A percentile compares a stretch with the other conserved stretches of the same genome.
Evolutionary conservation across 2,329 filamentous ascomycete genomes (phyloP).

Genomic region (Cercospora janseana): DNA sequence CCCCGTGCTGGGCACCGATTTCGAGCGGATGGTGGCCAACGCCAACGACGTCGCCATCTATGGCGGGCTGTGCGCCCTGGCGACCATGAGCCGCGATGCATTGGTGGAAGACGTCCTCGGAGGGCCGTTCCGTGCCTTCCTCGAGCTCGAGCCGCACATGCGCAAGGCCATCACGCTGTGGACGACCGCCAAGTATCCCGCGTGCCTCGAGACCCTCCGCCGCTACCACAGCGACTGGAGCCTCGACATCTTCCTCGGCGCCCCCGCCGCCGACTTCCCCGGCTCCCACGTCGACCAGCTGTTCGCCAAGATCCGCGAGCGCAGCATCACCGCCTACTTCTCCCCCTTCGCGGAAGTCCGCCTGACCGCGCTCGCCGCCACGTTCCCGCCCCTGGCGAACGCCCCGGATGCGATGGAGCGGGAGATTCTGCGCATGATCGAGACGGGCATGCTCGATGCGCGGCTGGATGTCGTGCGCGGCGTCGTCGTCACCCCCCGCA

Average conservation of each 20-base stretch:
- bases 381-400: constrained; percentile 58
- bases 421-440: constrained; percentile 79
- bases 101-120: constrained; percentile 76
- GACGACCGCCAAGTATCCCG: constrained; percentile 83
- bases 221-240: constrained; percentile 80
- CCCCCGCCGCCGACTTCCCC: constrained; percentile 41
- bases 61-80: constrained; percentile 83
- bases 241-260: constrained; percentile 75
- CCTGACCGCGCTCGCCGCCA: constrained; percentile 70
- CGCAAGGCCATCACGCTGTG: constrained; percentile 87
- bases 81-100: constrained; percentile 77
- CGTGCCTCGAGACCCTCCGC: constrained; percentile 78
- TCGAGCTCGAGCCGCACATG: constrained; percentile 91
- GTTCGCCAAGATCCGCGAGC: constrained; percentile 74
- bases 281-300: constrained; percentile 62
- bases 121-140: constrained; percentile 79
- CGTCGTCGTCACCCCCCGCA: constrained; percentile 70
- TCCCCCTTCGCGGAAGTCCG: constrained; percentile 86
- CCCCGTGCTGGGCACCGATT: constrained; percentile 50
- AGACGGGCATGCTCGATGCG: constrained; percentile 67
- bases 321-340: constrained; percentile 92
- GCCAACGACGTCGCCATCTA: constrained; percentile 90
- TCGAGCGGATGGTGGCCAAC: constrained; percentile 69
- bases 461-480: constrained; percentile 80
- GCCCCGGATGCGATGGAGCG: constrained; percentile 58